Percentiles rank a stretch among this genome's conserved stretches.
Conservation (phyloP, 495 filamentous ascomycete species). For the Penicillium crystallinum region DNA sequence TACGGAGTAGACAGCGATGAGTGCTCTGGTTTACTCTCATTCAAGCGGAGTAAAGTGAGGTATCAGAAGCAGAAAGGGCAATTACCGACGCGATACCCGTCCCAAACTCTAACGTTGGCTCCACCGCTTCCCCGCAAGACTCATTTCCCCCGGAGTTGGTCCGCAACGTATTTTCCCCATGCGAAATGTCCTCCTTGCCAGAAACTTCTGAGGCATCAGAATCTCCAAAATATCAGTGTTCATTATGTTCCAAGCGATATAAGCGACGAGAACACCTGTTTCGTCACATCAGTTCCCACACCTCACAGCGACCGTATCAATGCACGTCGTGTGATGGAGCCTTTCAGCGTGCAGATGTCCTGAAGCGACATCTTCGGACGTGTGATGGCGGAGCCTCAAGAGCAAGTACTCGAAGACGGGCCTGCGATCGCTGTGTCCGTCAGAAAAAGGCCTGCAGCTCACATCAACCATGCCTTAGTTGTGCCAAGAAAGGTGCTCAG, state of each 20-base stretch:
- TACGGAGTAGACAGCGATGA: no score
- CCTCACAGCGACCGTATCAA: conserved; percentile 15
- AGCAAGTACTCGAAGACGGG: conserved; percentile 7
- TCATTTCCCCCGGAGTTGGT: neutral
- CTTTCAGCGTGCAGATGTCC: conserved; percentile 19
- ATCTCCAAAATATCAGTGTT: conserved; percentile 11
- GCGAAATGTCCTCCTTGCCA: neutral
- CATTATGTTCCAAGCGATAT: conserved; percentile 13
- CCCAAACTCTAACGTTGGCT: neutral
- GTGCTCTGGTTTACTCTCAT: no score
- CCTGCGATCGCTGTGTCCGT: conserved; percentile 21
- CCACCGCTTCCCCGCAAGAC: neutral
- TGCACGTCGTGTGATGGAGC: conserved; percentile 13
- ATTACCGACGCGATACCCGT: neutral
- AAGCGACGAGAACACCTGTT: conserved; percentile 19
- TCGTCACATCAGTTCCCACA: conserved; percentile 18
- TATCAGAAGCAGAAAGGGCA: neutral
- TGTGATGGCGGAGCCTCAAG: conserved; percentile 10
- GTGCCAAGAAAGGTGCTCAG: conserved; percentile 6
- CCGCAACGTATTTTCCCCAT: neutral
- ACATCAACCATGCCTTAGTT: conserved; percentile 17
- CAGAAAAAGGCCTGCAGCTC: conserved; percentile 24
- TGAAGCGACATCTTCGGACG: conserved; percentile 14
- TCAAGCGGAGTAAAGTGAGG: no score
- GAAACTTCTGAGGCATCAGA: neutral